Evolutionary conservation across 2,329 filamentous ascomycete species (phyloP).

Genomic region (Ascochyta clinopodiicola): DNA sequence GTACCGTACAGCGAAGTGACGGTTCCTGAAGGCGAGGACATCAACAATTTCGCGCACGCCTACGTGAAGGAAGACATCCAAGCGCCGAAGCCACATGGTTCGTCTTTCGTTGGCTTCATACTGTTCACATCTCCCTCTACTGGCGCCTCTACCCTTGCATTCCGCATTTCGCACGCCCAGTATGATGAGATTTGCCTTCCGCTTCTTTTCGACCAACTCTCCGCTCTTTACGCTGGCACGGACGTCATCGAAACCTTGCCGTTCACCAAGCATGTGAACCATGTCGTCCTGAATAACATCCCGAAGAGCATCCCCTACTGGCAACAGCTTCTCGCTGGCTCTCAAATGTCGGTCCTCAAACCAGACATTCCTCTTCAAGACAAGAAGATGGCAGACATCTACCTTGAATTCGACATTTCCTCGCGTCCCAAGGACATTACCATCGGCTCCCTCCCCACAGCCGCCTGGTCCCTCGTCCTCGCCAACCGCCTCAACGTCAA

Average conservation of each 20-base stretch:
- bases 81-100: slow-evolving; percentile 63
- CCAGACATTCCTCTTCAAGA: slow-evolving; percentile 39
- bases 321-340: slow-evolving; percentile 63
- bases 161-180: slow-evolving; percentile 72
- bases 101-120: slow-evolving; percentile 48
- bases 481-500: slow-evolving; percentile 59
- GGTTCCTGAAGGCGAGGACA: slow-evolving; percentile 53
- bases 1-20: slow-evolving; percentile 54
- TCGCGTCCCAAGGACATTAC: slow-evolving; percentile 63
- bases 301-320: slow-evolving; percentile 65
- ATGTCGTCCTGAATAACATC: slow-evolving; percentile 48
- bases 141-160: slow-evolving; percentile 57
- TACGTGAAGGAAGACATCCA: slow-evolving; percentile 64
- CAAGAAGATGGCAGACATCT: slow-evolving; percentile 38
- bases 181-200: slow-evolving; percentile 73
- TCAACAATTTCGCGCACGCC: slow-evolving; percentile 61
- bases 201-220: slow-evolving; percentile 66
- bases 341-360: slow-evolving; percentile 55
- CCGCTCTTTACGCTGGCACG: slow-evolving; percentile 57
- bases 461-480: slow-evolving; percentile 69
- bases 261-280: slow-evolving; percentile 56
- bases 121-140: slow-evolving; percentile 67
- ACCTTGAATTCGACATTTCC: slow-evolving; percentile 46
- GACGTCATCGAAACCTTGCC: slow-evolving; percentile 43
- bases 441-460: slow-evolving; percentile 69